Conservation (phyloP, 208 protist genomes). For the Angomonas deanei region DNA sequence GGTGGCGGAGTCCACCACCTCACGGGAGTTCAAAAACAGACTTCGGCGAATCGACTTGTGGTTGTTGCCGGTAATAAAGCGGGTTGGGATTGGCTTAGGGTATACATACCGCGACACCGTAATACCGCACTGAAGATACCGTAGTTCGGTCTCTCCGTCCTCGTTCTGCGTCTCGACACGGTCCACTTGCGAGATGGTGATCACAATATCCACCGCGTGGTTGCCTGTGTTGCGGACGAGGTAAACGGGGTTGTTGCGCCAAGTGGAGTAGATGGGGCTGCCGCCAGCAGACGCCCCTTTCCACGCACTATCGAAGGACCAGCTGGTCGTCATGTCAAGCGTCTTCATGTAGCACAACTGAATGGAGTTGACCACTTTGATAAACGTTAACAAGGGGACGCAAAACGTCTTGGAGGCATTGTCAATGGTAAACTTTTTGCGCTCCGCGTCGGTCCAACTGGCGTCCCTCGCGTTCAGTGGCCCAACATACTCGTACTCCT, state of each 20-base stretch:
- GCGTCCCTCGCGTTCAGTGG: conserved; percentile 44
- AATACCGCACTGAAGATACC: conserved; percentile 65
- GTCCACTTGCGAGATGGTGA: conserved; percentile 52
- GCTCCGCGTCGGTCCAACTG: conserved; percentile 39
- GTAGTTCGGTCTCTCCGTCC: conserved; percentile 17
- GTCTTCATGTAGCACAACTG: conserved; percentile 63
- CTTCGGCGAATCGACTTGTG: conserved; percentile 62
- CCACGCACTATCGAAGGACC: conserved; percentile 39
- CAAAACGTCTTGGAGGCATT: conserved; percentile 49
- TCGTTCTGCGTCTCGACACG: conserved; percentile 31
- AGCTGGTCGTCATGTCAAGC: conserved; percentile 19
- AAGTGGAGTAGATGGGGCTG: conserved; percentile 56
- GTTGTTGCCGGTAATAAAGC: conserved; percentile 74
- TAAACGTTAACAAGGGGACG: conserved; percentile 44
- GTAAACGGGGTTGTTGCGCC: conserved; percentile 74
- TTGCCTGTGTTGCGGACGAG: conserved; percentile 38
- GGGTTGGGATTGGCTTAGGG: conserved; percentile 35
- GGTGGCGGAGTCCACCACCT: conserved; percentile 47
- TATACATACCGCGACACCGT: conserved; percentile 38
- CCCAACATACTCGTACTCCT: conserved; percentile 57
- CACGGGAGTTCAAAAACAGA: conserved; percentile 76
- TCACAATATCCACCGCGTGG: conserved; percentile 21
- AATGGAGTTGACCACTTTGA: conserved; percentile 41
- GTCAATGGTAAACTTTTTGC: conserved; percentile 30
- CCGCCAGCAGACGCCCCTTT: conserved; percentile 42